Base-by-base conservation (phyloP, 257 asterid genomes). In the Scutellaria minor region DNA sequence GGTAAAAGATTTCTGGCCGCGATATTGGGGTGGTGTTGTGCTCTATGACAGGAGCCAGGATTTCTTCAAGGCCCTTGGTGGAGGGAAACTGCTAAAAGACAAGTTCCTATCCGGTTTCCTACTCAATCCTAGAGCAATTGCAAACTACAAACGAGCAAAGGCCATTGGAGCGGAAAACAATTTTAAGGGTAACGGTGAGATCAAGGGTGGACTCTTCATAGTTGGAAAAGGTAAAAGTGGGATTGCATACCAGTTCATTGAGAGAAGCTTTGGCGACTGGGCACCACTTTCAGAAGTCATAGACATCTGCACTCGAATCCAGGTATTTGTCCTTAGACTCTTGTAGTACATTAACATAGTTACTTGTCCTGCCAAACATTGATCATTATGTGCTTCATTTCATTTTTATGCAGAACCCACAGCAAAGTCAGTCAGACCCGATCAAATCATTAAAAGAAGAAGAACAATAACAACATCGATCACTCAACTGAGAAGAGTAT, bases 201-300 rank as follows among this genome's bases (percentile, higher is more conserved):
- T 86, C 75, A 91, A 91, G 77, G 96, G 96, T 70, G 97, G 97
- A 53, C 88, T 91, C 57, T 87, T 83, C 73, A 75, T 89, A 72
- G 84, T 91, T 54, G 96, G 96, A 51, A 87, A 47, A 77, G 95
- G 97, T 55, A 91, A 85, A 72, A 82, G 84, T 76, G 96, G 97
- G 45, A 77, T 89, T 12, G 95, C 89, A 60, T 89, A 87, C 78
- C 95, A 91, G 88, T 91, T 91, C 78, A 82, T 89, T 2, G 97
- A 91, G 83, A 91, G 97, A 72, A 91, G 89, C 74, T 87, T 91
- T 20, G 95, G 96, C 15, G 96, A 91, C 79, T 91, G 96, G 97
- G 95, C 96, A 24, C 97, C 97, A 57, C 70, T 81, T 27, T 69
- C 93, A 65, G 97, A 92, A 83, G 81, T 92, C 58, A 51, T 90